phyloP scores from a whole-genome alignment of 768 basidiomycete species.

The Mycena indigotica region DNA sequence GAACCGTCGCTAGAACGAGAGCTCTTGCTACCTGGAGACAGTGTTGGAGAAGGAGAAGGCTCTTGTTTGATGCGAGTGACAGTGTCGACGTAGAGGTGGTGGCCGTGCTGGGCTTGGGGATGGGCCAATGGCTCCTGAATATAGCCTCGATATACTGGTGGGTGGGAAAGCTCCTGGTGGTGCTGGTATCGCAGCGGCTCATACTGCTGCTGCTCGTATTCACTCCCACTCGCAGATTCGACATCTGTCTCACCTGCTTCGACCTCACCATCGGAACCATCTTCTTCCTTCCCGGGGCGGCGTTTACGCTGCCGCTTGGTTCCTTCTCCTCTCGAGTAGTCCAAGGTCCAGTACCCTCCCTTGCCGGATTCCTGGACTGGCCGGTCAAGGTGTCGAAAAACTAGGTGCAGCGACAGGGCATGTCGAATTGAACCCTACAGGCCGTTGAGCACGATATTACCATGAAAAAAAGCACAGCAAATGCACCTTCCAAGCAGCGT shows the following conservation, averaged over 20 bases:
- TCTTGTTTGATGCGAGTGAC: not conserved
- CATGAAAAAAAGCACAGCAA: too few species aligned
- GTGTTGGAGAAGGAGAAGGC: not conserved
- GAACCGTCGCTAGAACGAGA: not conserved
- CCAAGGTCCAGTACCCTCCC: slow-evolving; percentile 65
- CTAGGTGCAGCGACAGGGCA: slow-evolving; percentile 47
- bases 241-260: too few species aligned
- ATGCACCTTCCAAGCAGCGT: too few species aligned
- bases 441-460: too few species aligned
- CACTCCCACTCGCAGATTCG: too few species aligned
- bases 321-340: slow-evolving; percentile 57
- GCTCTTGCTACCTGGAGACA: too few species aligned
- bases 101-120: too few species aligned
- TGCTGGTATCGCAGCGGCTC: too few species aligned
- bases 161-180: not conserved
- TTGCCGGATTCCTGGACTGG: slow-evolving; percentile 73
- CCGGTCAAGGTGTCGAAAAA: slow-evolving; percentile 57
- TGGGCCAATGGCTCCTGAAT: too few species aligned
- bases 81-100: not conserved
- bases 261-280: not conserved
- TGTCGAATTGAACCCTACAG: slow-evolving; percentile 49
- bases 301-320: slow-evolving; percentile 65
- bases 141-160: too few species aligned
- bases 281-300: not conserved
- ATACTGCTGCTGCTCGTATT: too few species aligned